phyloP scores from a whole-genome alignment of 1,284 basidiomycete genomes.

The Ceratobasidium sp. region DNA sequence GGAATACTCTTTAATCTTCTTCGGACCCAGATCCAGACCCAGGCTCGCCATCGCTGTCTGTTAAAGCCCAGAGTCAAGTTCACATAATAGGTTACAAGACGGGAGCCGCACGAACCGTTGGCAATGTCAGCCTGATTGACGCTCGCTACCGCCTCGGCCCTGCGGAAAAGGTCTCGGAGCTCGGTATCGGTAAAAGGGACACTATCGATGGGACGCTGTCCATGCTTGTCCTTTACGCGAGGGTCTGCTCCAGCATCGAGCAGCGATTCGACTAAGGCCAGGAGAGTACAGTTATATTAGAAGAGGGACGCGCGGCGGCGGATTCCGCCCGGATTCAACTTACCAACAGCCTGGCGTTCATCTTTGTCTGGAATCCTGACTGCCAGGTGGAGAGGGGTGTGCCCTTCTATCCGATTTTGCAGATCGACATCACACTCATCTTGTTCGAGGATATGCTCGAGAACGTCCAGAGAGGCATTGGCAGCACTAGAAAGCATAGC shows the following conservation, averaged over 20 bases:
- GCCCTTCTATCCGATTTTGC: conserved; percentile 75
- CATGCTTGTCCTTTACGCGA: conserved; percentile 80
- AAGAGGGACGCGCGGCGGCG: conserved; percentile 51
- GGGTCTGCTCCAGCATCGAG: conserved; percentile 79
- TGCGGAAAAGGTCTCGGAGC: conserved; percentile 62
- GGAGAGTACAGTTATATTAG: conserved; percentile 3
- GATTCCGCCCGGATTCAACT: conserved; percentile 53
- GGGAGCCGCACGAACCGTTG: conserved; percentile 51
- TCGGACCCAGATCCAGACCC: conserved; percentile 55
- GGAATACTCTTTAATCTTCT: conserved; percentile 51
- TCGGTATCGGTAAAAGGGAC: conserved; percentile 62
- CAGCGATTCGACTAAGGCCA: conserved; percentile 67
- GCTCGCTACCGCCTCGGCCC: conserved; percentile 60
- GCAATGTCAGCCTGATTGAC: conserved; percentile 58
- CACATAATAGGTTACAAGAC: background rate
- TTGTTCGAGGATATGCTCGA: conserved; percentile 77
- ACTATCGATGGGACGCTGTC: conserved; percentile 67
- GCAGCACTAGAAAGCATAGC: conserved; percentile 56
- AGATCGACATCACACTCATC: conserved; percentile 88
- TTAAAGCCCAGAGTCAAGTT: conserved; percentile 25
- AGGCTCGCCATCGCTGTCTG: conserved; percentile 56
- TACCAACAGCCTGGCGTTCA: conserved; percentile 56
- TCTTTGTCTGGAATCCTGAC: conserved; percentile 70
- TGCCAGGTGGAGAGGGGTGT: conserved; percentile 87
- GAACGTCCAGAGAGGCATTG: conserved; percentile 69